Conservation (phyloP, 345 rosid species). For the Camelina hispida region DNA sequence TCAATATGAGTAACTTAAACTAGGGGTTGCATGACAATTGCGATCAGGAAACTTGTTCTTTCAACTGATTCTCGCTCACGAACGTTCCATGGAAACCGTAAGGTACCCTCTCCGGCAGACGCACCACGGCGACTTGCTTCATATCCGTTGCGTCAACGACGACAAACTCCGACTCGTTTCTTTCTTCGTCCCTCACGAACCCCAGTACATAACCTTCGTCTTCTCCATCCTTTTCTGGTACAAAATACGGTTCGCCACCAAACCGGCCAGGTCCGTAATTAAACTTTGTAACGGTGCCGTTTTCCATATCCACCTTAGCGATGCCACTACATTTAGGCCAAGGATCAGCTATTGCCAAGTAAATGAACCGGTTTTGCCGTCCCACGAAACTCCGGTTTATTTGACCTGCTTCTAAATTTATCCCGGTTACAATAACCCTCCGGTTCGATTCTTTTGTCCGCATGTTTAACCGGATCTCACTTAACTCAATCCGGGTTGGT, state of each 20-base stretch:
- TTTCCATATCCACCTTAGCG: constrained; percentile 65
- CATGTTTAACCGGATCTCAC: constrained; percentile 64
- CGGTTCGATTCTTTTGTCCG: constrained; percentile 51
- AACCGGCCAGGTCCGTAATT: constrained; percentile 57
- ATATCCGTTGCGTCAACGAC: constrained; percentile 54
- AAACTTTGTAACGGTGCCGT: constrained; percentile 46
- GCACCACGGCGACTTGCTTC: constrained; percentile 59
- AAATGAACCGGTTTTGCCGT: constrained; percentile 55
- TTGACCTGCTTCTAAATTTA: constrained; percentile 70
- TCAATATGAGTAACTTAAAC: not conserved
- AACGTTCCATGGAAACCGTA: constrained; percentile 84
- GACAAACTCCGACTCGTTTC: constrained; percentile 60
- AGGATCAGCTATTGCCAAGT: constrained; percentile 78
- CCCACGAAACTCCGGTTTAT: constrained; percentile 56
- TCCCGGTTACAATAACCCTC: constrained; percentile 48
- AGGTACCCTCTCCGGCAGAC: constrained; percentile 68
- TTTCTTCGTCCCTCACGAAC: constrained; percentile 63
- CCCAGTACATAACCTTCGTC: constrained; percentile 64
- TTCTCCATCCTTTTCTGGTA: constrained; percentile 44
- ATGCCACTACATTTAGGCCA: constrained; percentile 78
- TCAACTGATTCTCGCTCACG: constrained; percentile 52
- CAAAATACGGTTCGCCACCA: constrained; percentile 74
- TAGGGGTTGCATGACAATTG: not conserved
- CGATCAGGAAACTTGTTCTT: constrained; percentile 46
- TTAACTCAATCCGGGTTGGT: constrained; percentile 47